Evolutionary conservation across 2,329 filamentous ascomycete genomes (phyloP).

Genomic region (Cytospora schulzeri): DNA sequence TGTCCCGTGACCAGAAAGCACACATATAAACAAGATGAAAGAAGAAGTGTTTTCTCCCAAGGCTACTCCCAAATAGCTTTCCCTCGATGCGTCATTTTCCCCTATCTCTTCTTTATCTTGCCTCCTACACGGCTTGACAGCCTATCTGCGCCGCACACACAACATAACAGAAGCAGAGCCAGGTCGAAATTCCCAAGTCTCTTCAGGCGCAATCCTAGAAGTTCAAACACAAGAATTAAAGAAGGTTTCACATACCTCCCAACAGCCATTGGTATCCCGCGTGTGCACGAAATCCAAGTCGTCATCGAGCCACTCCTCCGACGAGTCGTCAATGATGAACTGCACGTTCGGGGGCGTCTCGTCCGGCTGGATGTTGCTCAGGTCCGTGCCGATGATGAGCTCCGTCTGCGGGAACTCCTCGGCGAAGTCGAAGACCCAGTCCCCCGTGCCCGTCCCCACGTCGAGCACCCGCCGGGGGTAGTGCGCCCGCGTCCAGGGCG

Average conservation of each 20-base stretch:
- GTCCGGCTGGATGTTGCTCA: constrained; percentile 68
- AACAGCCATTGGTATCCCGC: constrained; percentile 52
- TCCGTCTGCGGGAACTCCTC: constrained; percentile 60
- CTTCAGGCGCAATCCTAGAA: too few species aligned
- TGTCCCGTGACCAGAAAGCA: not conserved
- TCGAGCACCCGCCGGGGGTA: constrained; percentile 39
- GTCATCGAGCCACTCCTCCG: constrained; percentile 54
- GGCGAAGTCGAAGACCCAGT: constrained; percentile 71
- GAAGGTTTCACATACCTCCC: constrained; percentile 35
- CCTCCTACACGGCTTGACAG: not conserved
- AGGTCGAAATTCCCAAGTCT: not conserved
- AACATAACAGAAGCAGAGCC: not conserved
- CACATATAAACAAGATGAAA: not conserved
- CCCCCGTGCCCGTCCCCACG: constrained; percentile 55
- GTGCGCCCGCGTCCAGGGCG: constrained; percentile 34
- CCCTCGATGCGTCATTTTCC: not conserved
- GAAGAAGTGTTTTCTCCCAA: not conserved
- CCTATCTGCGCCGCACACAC: not conserved
- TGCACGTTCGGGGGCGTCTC: constrained; percentile 72
- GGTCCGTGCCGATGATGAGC: constrained; percentile 62
- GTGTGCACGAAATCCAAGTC: constrained; percentile 60
- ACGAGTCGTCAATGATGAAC: constrained; percentile 72
- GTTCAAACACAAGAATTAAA: not conserved
- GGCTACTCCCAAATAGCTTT: not conserved
- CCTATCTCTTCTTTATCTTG: not conserved